Evolutionary conservation across 2,329 filamentous ascomycete genomes (phyloP), one percentile per base, ranked within the genome.

Genomic region (Colletotrichum sp.): DNA sequence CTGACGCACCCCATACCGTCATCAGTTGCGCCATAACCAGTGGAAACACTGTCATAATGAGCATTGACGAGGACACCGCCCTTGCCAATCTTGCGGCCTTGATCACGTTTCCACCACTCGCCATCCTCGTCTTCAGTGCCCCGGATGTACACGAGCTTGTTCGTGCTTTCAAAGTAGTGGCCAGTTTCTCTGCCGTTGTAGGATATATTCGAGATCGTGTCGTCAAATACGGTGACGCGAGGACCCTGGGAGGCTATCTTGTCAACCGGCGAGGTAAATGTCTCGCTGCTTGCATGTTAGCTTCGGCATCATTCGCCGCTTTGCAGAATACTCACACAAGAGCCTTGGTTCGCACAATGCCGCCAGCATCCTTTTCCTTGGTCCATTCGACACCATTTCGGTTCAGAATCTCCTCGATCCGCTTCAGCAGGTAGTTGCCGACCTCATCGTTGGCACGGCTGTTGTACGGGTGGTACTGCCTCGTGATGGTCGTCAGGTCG

Each of bases 11-110:
- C 96, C 77, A 98, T 93, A 9, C 96, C 97, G 84, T 98, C 95
- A 81, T 99, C 97, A 4, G 97, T 99, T 18, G 97, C 96, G 64
- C 97, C 97, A 79, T 93, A 98, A 2, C 95, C 96, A 4, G 96
- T 98, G 16, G 96, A 95, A 8, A 99, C 97, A 74, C 94, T 96
- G 72, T 79, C 97, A 82, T 97, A 98, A 83, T 99, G 97, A 21
- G 96, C 96, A 83, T 98, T 99, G 79, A 99, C 94, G 60, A 99
- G 89, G 21, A 98, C 95, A 36, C 96, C 95, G 21, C 95, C 94
- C 77, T 92, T 91, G 10, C 90, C 89, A 77, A 89, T 88, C 26
- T 88, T 88, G 77, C 86, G 85, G 77, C 86, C 84, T 57, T 83
- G 84, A 49, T 85, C 84, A 44, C 81, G 84, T 39, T 89, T 88